phyloP scores from a whole-genome alignment of 345 rosid species.

The Boechera divaricarpa region DNA sequence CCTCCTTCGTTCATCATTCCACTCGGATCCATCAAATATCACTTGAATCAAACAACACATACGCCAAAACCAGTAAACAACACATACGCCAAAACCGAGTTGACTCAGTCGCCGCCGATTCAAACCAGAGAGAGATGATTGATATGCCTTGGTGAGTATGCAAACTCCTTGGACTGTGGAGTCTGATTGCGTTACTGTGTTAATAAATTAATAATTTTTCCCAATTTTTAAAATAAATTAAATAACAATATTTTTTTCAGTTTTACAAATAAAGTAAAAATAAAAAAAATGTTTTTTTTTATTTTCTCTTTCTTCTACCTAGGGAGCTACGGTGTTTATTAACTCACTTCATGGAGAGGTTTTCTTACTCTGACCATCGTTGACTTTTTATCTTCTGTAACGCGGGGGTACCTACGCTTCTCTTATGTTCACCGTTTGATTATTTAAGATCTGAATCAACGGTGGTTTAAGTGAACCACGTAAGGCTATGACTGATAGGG shows the following conservation, averaged over 20 bases:
- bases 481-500: neutral
- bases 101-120: slow-evolving; percentile 29
- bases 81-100: neutral
- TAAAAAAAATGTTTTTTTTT: neutral
- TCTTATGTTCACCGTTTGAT: neutral
- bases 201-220: neutral
- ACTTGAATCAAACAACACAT: neutral
- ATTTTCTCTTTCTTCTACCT: neutral
- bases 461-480: neutral
- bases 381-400: neutral
- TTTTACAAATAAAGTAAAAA: neutral
- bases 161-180: slow-evolving; percentile 57
- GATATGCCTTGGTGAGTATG: neutral
- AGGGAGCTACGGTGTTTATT: slow-evolving; percentile 30
- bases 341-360: slow-evolving; percentile 32
- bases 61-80: neutral
- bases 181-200: slow-evolving; percentile 49
- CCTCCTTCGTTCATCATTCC: slow-evolving; percentile 62
- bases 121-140: slow-evolving; percentile 6
- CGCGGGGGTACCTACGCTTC: slow-evolving; percentile 13
- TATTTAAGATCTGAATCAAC: neutral
- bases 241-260: neutral
- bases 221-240: neutral
- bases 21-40: slow-evolving; percentile 68
- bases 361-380: slow-evolving; percentile 28